Base-by-base conservation (phyloP, 2,329 filamentous ascomycete species). In the Aspergillus proliferans region DNA sequence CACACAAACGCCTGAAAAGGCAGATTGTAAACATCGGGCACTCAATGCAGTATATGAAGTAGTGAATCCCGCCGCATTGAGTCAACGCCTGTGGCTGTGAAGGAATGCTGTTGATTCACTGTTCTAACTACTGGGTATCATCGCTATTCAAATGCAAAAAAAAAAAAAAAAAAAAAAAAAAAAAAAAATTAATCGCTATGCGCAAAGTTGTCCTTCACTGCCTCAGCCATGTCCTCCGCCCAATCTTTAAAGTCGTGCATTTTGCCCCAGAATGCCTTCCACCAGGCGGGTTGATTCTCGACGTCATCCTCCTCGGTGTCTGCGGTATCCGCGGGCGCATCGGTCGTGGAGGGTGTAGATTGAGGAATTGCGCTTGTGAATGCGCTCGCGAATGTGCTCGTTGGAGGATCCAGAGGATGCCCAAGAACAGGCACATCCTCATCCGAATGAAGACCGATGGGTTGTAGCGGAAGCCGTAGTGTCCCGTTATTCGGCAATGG, bases 401-500 rank as follows among this genome's bases (percentile, higher is more conserved):
- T 47, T 1, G 65, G 62, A 14, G 65, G 65, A 52, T 71, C 68
- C 18, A 62, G 49, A n/a, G 66, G 64, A 12, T 55, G 58, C 9
- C 64, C 67, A 4, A 65, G 47, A 3, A 47, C 47, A 5, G 70
- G 67, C 1, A 58, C 55, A 47, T 64, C 57, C 22, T 62, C 57
- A 47, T 74, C 72, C 8, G 70, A 72, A 57, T 76, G 74, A 21
- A 74, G 58, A 2, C 74, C 74, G 2, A 71, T 59, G 5, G 72
- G 64, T 44, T 68, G 65, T 40, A 76, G 52, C n/a, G 74, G 74
- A 5, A 76, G 68, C 43, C 68, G 69, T 21, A 96, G 72, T 0
- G 90, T 95, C 45, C 92, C 92, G 63, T 97, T 97, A 66, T 95
- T 96, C 1, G 87, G 81, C 47, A 78, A 77, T 0, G 90, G 87